phyloP scores from a whole-genome alignment of 352 stramenopile species.

The Phytophthora aleatoria region DNA sequence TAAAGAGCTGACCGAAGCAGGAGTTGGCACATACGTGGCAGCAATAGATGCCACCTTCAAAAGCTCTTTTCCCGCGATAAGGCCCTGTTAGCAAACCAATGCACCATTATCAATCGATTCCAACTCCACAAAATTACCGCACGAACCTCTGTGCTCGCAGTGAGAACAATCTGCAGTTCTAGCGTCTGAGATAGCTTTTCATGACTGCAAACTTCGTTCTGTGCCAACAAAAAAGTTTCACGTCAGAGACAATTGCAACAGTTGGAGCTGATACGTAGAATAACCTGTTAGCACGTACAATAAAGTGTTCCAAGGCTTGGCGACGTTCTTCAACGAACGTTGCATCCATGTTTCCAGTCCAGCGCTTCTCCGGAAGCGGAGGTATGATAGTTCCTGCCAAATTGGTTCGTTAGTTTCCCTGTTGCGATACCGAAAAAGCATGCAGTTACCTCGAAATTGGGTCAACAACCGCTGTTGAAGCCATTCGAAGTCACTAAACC shows the following conservation, averaged over 20 bases:
- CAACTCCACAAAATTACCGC: neutral
- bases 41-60: conserved; percentile 78
- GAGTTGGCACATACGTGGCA: conserved; percentile 77
- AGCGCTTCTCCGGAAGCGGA: conserved; percentile 86
- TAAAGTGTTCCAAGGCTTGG: conserved; percentile 88
- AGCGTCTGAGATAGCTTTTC: conserved; percentile 84
- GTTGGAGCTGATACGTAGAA: neutral
- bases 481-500: conserved; percentile 92
- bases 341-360: conserved; percentile 89
- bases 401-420: neutral
- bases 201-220: conserved; percentile 89
- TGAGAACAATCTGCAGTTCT: conserved; percentile 85
- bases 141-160: conserved; percentile 76
- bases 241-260: conserved; percentile 2
- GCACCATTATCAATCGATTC: neutral
- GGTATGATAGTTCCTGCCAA: conserved; percentile 84
- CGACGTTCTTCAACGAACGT: conserved; percentile 90
- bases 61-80: conserved; percentile 84
- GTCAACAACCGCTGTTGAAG: conserved; percentile 80
- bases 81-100: conserved; percentile 41
- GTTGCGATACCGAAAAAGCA: neutral
- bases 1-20: conserved; percentile 72
- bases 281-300: conserved; percentile 45
- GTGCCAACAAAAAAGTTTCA: conserved; percentile 6
- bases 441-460: conserved; percentile 67